Evolutionary conservation across 148 eudicot genomes (phyloP), one percentile per base, ranked within the genome.

Genomic region (Fallopia convolvulus): DNA sequence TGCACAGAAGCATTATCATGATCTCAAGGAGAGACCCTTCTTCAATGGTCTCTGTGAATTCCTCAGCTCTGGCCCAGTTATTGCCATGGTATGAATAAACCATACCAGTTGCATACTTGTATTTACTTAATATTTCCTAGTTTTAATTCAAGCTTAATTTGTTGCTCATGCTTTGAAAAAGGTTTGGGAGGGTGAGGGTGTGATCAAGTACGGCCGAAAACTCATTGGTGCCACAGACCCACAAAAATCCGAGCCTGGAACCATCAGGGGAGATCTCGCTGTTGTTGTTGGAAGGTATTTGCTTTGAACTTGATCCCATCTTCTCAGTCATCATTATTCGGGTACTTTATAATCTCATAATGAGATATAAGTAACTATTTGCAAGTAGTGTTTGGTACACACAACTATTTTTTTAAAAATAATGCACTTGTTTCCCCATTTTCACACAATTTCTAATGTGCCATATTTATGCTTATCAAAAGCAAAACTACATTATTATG

Each of bases 151-250:
- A 20, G 36, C 8, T 21, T 77, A 48, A 70, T 20, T 20, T 68
- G 8, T 26, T 70, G 75, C 55, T 77, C 79, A 32, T 6, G 6
- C 74, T 79, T 82, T 13, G 55, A 65, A 42, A 42, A 77, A 95
- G 99, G 99, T 96, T n/a, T 96, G 98, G 99, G 99, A 96, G 90
- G 99, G 99, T 71, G 97, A 93, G 72, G 99, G 99, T 46, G 99
- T 91, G 79, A 93, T 96, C 20, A 96, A 78, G 68, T 96, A 93
- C 41, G 98, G 99, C 23, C 84, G 99, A 50, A 96, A 93, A 81
- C 92, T 96, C 76, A 96, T 96, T 79, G 99, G 99, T 79, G 99
- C 99, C 61, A 93, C 98, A 0, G 98, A 96, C 71, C 99, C 99
- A 32, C 98, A 90, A 77, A 96, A 96, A 84, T 93, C 99, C 44